phyloP scores from a whole-genome alignment of 257 asterid species.

The Ballota nigra region DNA sequence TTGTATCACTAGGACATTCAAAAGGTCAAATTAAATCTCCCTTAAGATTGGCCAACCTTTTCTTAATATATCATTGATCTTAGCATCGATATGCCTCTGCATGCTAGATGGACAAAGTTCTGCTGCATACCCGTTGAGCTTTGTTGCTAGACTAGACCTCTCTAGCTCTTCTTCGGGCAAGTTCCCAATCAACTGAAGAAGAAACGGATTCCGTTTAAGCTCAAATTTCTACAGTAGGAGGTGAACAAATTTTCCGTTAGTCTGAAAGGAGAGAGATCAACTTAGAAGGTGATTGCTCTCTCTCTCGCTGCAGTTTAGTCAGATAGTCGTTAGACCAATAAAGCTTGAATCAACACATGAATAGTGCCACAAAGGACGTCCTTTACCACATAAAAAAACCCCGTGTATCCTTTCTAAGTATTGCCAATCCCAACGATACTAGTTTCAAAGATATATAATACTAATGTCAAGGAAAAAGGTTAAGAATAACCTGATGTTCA shows the following conservation, averaged over 20 bases:
- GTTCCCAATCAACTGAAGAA: constrained; percentile 89
- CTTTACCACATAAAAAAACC: constrained; percentile 8
- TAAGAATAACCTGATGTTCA: constrained; percentile 84
- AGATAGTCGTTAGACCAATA: constrained; percentile 6
- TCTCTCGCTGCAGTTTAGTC: background rate
- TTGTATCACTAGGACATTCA: constrained; percentile 10
- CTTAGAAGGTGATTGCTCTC: no score
- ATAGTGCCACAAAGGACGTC: constrained; percentile 5
- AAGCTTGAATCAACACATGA: constrained; percentile 10
- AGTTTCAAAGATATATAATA: background rate
- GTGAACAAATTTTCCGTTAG: constrained; percentile 21
- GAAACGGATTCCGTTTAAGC: constrained; percentile 81
- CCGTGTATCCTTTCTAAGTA: background rate
- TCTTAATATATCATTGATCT: constrained; percentile 60
- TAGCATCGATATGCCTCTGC: constrained; percentile 73
- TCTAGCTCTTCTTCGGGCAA: constrained; percentile 84
- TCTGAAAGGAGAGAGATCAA: background rate
- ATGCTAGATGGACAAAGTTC: constrained; percentile 78
- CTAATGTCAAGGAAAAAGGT: background rate
- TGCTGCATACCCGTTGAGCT: constrained; percentile 87
- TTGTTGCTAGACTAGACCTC: constrained; percentile 76
- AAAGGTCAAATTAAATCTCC: constrained; percentile 44
- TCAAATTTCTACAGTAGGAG: constrained; percentile 70
- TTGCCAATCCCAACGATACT: constrained; percentile 10
- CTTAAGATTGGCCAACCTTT: constrained; percentile 96